phyloP scores from a whole-genome alignment of 495 filamentous ascomycete genomes.

The Aspergillus bridgeri region DNA sequence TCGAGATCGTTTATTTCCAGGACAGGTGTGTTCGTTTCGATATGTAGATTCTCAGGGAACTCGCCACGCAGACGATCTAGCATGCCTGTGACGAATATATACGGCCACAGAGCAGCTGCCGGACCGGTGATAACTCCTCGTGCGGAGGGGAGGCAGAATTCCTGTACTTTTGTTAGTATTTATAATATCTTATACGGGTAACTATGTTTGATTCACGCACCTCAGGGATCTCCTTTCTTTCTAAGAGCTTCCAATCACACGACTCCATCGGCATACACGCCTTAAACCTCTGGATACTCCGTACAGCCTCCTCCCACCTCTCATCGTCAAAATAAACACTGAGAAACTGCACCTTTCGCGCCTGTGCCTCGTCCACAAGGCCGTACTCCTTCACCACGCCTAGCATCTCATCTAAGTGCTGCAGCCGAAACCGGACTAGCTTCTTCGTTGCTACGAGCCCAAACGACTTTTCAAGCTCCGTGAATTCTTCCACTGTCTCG shows the following conservation, averaged over 20 bases:
- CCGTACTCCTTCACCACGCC: constrained; percentile 29
- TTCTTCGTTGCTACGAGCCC: constrained; percentile 27
- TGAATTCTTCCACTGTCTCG: constrained; percentile 27
- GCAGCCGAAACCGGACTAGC: constrained; percentile 26
- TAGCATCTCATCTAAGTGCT: constrained; percentile 32
- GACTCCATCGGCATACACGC: constrained; percentile 30
- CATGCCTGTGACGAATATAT: constrained; percentile 68
- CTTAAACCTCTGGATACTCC: constrained; percentile 24
- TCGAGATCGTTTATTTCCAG: constrained; percentile 31
- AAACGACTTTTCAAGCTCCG: constrained; percentile 20
- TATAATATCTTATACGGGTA: too few species aligned
- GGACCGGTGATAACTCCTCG: constrained; percentile 40
- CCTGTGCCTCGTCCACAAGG: constrained; percentile 22
- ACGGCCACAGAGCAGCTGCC: constrained; percentile 67
- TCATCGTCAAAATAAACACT: constrained; percentile 29
- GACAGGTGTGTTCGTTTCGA: constrained; percentile 73
- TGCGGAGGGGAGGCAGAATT: constrained; percentile 41
- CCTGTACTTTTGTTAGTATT: constrained; percentile 15
- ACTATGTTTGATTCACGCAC: constrained; percentile 15
- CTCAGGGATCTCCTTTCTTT: constrained; percentile 23
- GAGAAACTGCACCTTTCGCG: constrained; percentile 32
- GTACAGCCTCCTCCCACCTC: constrained; percentile 22
- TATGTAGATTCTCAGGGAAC: constrained; percentile 48
- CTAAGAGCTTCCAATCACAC: constrained; percentile 27
- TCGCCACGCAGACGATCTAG: constrained; percentile 53